Conservation (phyloP, 2,329 filamentous ascomycete genomes). For the Leptodontidium sp. region DNA sequence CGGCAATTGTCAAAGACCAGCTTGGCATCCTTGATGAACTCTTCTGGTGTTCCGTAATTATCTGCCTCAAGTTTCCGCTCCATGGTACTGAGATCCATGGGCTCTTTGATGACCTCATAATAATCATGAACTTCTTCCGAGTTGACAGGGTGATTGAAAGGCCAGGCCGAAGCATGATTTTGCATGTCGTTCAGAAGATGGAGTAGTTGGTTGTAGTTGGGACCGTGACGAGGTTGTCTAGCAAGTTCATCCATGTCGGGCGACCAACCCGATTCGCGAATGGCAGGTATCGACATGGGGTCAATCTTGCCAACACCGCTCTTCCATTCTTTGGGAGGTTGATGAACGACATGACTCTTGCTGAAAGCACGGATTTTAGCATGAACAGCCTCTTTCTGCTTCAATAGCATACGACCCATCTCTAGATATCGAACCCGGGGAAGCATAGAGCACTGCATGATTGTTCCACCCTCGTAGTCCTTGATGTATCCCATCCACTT, state of each 20-base stretch:
- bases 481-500: slow-evolving; percentile 99
- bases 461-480: slow-evolving; percentile 97
- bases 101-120: slow-evolving; percentile 97
- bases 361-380: slow-evolving; percentile 94
- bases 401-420: slow-evolving; percentile 89
- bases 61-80: slow-evolving; percentile 94
- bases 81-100: slow-evolving; percentile 97
- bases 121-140: slow-evolving; percentile 98
- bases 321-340: slow-evolving; percentile 86
- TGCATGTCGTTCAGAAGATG: slow-evolving; percentile 95
- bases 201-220: slow-evolving; percentile 93
- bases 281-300: slow-evolving; percentile 85
- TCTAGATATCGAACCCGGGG: slow-evolving; percentile 95
- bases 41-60: slow-evolving; percentile 88
- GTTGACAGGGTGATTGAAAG: slow-evolving; percentile 92
- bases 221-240: slow-evolving; percentile 91
- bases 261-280: slow-evolving; percentile 92
- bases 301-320: slow-evolving; percentile 79
- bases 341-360: slow-evolving; percentile 86
- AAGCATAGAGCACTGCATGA: slow-evolving; percentile 99
- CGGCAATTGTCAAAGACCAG: slow-evolving; percentile 95
- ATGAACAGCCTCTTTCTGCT: slow-evolving; percentile 95
- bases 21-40: slow-evolving; percentile 88
- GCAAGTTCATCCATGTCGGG: slow-evolving; percentile 98
- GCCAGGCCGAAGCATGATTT: slow-evolving; percentile 93